A percentile compares a stretch with the other conserved stretches of the same genome.
Evolutionary conservation across 257 asterid genomes (phyloP).

Genomic region (Solanum peruvianum): DNA sequence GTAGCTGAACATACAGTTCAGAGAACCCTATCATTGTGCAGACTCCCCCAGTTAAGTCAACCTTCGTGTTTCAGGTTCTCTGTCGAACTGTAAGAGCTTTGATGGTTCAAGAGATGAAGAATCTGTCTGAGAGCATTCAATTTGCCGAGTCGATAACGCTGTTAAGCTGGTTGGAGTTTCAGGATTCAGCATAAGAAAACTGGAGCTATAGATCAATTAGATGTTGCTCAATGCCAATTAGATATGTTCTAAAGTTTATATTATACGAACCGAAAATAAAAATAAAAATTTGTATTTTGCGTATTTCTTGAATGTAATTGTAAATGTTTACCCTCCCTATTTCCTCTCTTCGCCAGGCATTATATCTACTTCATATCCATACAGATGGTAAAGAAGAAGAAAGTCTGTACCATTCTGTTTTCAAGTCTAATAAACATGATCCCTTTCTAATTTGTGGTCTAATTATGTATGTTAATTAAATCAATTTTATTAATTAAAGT

Average conservation of each 20-base stretch:
- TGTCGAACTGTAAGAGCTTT: conserved; percentile 19
- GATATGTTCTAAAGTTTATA: not conserved
- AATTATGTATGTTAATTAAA: not conserved
- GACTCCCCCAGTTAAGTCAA: not conserved
- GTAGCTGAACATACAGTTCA: not conserved
- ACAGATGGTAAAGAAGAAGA: not conserved
- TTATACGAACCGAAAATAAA: not conserved
- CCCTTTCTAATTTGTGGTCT: too few species aligned
- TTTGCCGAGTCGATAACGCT: not conserved
- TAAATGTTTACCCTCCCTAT: not conserved
- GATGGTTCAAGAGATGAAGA: not conserved
- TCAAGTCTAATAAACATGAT: not conserved
- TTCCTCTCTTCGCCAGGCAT: not conserved
- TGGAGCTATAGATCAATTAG: not conserved
- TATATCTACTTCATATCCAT: not conserved
- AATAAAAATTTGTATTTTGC: not conserved
- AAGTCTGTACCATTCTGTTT: not conserved
- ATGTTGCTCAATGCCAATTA: not conserved
- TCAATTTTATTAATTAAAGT: too few species aligned
- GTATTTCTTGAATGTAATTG: not conserved
- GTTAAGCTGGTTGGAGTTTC: not conserved
- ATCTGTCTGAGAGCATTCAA: not conserved
- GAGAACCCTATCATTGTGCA: not conserved
- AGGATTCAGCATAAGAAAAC: not conserved
- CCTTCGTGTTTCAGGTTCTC: conserved; percentile 20